phyloP scores from a whole-genome alignment of 768 basidiomycete species.

The Hypholoma sublateritium region DNA sequence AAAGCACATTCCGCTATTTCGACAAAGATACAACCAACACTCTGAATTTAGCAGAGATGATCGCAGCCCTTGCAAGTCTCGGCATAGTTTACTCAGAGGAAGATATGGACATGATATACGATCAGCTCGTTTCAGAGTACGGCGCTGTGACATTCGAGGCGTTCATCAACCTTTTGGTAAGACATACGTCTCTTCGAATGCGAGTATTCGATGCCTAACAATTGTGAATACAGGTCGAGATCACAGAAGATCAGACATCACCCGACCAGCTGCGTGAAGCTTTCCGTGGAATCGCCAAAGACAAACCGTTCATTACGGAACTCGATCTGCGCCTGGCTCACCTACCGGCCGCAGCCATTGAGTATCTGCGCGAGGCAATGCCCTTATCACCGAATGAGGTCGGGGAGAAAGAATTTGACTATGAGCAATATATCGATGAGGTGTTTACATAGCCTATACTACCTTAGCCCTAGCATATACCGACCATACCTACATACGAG shows the following conservation, averaged over 20 bases:
- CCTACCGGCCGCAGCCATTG: conserved; percentile 71
- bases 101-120: conserved; percentile 82
- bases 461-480: background rate
- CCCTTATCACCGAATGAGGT: conserved; percentile 52
- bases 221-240: conserved; percentile 67
- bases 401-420: conserved; percentile 75
- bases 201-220: background rate
- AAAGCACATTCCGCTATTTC: conserved; percentile 96
- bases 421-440: conserved; percentile 78
- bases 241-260: conserved; percentile 94
- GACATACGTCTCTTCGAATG: conserved; percentile 13
- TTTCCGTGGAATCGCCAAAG: conserved; percentile 87
- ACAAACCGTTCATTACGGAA: conserved; percentile 95
- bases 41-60: conserved; percentile 80
- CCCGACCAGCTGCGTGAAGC: conserved; percentile 89
- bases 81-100: conserved; percentile 94
- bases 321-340: conserved; percentile 85
- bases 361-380: conserved; percentile 83
- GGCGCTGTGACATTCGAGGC: conserved; percentile 92
- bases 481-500: background rate
- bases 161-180: conserved; percentile 89
- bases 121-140: conserved; percentile 75
- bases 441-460: conserved; percentile 52
- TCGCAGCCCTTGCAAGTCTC: conserved; percentile 91
- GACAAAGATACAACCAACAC: conserved; percentile 93